Evolutionary conservation across 202 grass and related monocot genomes (phyloP).

Genomic region (Dendrocalamus latiflorus): DNA sequence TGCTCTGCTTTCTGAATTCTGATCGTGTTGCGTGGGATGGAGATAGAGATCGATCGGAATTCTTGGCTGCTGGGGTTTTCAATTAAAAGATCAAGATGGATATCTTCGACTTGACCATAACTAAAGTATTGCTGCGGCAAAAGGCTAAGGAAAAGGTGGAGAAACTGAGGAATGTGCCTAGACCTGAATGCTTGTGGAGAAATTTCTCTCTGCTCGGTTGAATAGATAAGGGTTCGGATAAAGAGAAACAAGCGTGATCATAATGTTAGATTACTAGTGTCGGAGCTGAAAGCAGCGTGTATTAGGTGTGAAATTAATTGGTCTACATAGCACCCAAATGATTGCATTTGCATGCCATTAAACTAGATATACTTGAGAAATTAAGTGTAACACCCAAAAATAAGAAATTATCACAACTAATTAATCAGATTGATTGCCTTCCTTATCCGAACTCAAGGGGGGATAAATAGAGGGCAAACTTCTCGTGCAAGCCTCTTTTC

Average conservation of each 20-base stretch:
- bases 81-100: conserved; percentile 17
- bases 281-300: neutral
- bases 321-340: neutral
- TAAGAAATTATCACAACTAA: too few relatives aligned
- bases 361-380: neutral
- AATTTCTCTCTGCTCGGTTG: neutral
- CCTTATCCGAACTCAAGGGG: too few relatives aligned
- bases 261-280: neutral
- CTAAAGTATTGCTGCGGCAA: neutral
- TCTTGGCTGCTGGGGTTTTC: neutral
- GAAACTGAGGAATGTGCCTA: conserved; percentile 1
- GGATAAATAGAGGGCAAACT: too few relatives aligned
- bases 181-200: neutral
- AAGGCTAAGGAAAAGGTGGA: conserved; percentile 10
- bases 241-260: conserved; percentile 13
- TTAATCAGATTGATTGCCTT: too few relatives aligned
- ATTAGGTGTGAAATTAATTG: neutral
- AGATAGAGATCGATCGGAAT: neutral
- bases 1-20: neutral
- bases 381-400: too few relatives aligned
- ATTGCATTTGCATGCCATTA: neutral
- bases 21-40: neutral
- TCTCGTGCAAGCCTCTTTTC: too few relatives aligned
- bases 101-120: conserved; percentile 24
- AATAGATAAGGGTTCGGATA: conserved; percentile 18